phyloP scores from a whole-genome alignment of 1,284 basidiomycete species.

The Microbotryum lychnidis-dioicae region DNA sequence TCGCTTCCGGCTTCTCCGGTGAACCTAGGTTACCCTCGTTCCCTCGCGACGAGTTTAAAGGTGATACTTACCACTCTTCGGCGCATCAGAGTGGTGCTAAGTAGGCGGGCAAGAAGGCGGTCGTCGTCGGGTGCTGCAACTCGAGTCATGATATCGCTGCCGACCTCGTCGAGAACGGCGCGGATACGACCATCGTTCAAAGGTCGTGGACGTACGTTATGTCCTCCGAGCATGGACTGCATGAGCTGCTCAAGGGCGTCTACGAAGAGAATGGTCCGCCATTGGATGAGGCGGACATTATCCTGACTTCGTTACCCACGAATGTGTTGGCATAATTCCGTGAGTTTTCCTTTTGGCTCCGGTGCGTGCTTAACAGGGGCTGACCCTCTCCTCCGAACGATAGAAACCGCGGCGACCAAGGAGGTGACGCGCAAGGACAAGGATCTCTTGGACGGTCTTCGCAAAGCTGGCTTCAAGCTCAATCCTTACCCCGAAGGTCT shows the following conservation, averaged over 20 bases:
- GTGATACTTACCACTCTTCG: constrained; percentile 36
- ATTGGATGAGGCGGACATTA: constrained; percentile 47
- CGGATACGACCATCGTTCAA: constrained; percentile 39
- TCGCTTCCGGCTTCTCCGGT: constrained; percentile 45
- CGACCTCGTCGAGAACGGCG: constrained; percentile 37
- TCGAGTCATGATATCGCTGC: constrained; percentile 33
- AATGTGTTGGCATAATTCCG: constrained; percentile 40
- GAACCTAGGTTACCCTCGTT: constrained; percentile 40
- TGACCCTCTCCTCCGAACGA: constrained; percentile 34
- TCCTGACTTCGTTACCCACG: constrained; percentile 44
- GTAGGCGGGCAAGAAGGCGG: constrained; percentile 37
- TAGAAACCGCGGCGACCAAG: constrained; percentile 36
- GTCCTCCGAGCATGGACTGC: constrained; percentile 35
- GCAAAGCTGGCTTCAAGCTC: constrained; percentile 43
- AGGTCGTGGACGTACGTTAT: constrained; percentile 43
- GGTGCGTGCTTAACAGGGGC: constrained; percentile 34
- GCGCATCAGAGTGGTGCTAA: constrained; percentile 30
- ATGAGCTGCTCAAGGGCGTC: constrained; percentile 20
- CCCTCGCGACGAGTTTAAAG: constrained; percentile 36
- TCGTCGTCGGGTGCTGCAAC: constrained; percentile 39
- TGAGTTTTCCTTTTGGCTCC: constrained; percentile 20
- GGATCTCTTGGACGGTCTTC: constrained; percentile 41
- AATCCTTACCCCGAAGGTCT: constrained; percentile 30
- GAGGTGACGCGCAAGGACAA: constrained; percentile 37
- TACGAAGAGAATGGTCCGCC: constrained; percentile 46